These are phyloP conservation scores for Malbranchea cinnamomea DNA, from an alignment of 2,329 filamentous ascomycete species.

Conservation along the genomic window DNA sequence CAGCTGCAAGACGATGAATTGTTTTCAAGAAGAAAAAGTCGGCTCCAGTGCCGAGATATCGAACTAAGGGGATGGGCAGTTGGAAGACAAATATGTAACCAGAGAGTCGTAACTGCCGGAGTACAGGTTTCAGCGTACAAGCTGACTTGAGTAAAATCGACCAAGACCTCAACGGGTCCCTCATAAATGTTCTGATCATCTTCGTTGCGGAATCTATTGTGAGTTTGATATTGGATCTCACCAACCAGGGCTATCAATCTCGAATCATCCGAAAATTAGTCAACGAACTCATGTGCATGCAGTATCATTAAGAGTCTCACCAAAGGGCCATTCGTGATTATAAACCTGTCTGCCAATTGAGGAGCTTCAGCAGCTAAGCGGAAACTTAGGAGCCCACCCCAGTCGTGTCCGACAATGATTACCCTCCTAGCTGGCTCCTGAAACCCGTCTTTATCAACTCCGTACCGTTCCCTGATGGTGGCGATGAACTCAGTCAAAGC, in stretches of 20 bases:
- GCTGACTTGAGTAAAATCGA: slow-evolving; percentile 31
- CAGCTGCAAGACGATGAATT: slow-evolving; percentile 26
- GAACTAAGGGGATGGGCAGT: slow-evolving; percentile 32
- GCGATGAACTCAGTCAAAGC: slow-evolving; percentile 39
- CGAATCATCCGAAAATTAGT: background rate
- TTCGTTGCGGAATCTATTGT: slow-evolving; percentile 30
- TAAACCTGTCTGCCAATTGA: slow-evolving; percentile 39
- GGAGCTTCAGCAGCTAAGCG: slow-evolving; percentile 45
- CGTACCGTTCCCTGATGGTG: slow-evolving; percentile 34
- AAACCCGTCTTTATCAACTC: slow-evolving; percentile 17
- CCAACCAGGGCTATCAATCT: slow-evolving; percentile 24
- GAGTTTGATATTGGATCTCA: slow-evolving; percentile 27
- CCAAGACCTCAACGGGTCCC: slow-evolving; percentile 29
- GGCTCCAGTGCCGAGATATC: slow-evolving; percentile 32
- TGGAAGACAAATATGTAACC: slow-evolving; percentile 42
- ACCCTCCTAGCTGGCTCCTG: slow-evolving; percentile 26
- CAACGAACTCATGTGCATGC: no score
- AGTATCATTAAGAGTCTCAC: slow-evolving; percentile 25
- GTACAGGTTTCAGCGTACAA: slow-evolving; percentile 30
- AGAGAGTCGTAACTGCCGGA: slow-evolving; percentile 34
- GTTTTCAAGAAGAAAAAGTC: slow-evolving; percentile 33
- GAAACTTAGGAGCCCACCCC: slow-evolving; percentile 38
- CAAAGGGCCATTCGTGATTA: slow-evolving; percentile 38
- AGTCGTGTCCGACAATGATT: slow-evolving; percentile 39
- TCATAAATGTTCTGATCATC: slow-evolving; percentile 35